Conservation (phyloP, 1,284 basidiomycete species). For the Entoloma clypeatum region DNA sequence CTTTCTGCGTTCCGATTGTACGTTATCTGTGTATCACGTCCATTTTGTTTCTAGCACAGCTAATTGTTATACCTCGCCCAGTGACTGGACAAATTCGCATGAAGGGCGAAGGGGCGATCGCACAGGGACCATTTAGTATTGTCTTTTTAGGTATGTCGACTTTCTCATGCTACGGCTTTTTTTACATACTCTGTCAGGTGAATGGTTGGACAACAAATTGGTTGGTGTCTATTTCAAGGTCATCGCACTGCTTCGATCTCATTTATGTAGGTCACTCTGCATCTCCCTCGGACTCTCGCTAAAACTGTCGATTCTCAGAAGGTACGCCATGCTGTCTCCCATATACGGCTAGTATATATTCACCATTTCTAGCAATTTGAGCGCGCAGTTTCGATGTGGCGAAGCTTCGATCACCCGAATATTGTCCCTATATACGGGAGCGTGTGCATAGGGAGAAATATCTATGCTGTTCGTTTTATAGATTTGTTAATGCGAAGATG, state of each 20-base stretch:
- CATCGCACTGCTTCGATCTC: background rate
- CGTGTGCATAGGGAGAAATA: conserved; percentile 29
- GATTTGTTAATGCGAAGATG: background rate
- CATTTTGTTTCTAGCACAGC: too few species aligned
- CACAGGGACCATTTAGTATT: conserved; percentile 37
- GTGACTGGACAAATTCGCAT: conserved; percentile 41
- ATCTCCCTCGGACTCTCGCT: conserved; percentile 29
- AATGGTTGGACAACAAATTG: conserved; percentile 38
- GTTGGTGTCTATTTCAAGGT: conserved; percentile 17
- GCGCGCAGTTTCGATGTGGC: conserved; percentile 42
- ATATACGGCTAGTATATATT: background rate
- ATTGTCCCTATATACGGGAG: conserved; percentile 40
- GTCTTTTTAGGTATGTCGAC: conserved; percentile 32
- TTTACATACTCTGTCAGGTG: conserved; percentile 20
- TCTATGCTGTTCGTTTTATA: conserved; percentile 32
- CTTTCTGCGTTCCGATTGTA: conserved; percentile 40
- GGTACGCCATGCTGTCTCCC: conserved; percentile 18
- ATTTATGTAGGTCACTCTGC: conserved; percentile 29
- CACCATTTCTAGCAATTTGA: conserved; percentile 31
- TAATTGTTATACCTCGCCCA: too few species aligned
- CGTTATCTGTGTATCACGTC: too few species aligned
- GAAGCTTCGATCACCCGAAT: conserved; percentile 37
- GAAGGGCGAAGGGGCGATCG: conserved; percentile 27
- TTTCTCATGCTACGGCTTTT: background rate
- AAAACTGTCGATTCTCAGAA: conserved; percentile 31